Base-by-base conservation (phyloP, 23 red algal species). In the Agarophyton chilense region DNA sequence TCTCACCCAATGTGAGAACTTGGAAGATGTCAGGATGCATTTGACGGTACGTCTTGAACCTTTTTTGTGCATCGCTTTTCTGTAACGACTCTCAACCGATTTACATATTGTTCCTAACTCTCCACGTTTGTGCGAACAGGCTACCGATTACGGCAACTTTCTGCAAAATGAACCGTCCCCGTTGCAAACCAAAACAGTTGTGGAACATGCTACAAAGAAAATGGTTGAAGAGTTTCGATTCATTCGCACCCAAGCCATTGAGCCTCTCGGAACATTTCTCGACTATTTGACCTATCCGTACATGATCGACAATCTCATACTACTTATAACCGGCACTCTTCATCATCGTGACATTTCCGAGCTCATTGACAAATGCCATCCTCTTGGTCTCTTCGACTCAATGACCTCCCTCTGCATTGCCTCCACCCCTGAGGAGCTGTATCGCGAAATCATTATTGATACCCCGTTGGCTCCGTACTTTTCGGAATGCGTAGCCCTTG, bases 241-340 rank as follows among this genome's bases (percentile, higher is more conserved):
- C 52, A 71, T 98, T 66, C 93, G 93, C 67, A 18, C 81, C 1
- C 92, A 95, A 47, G 90, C 93, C 47, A 77, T 80, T 24, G 89
- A 95, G 56, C 96, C 96, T 10, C 75, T 98, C 26, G 78, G 77
- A 2, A 98, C 82, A 4, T 98, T 98, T 51, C 41, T 98, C 29
- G 96, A 98, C 89, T 98, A 98, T 40, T 58, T 98, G 19, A 95
- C 92, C 46, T 98, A 98, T 79, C 96, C 96, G 0, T 98, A 98
- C 85, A 98, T 98, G 96, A 98, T 98, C 72, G 96, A 98, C 87
- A 98, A 98, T 64, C 67, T 98, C 28, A 92, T 98, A 25, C 71
- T 98, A 25, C 87, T 98, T 46, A 93, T 98, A 76, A 98, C 93
- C 29, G 96, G 96, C 5, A 94, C 93, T 3, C 35, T 98, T 34